Conservation (phyloP, 1,284 basidiomycete species). For the Chondrostereum purpureum region DNA sequence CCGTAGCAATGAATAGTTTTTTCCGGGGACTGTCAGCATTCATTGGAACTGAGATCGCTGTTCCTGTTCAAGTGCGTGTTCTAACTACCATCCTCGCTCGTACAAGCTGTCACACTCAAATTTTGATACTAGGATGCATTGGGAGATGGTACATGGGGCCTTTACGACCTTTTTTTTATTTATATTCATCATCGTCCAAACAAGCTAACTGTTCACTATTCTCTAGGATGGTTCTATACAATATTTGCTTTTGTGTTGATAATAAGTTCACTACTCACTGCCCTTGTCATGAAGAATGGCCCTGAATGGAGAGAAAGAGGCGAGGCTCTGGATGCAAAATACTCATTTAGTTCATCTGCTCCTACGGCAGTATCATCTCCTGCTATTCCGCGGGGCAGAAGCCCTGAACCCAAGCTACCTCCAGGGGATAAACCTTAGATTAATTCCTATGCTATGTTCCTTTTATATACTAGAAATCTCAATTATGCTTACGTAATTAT, state of each 20-base stretch:
- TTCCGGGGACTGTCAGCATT: conserved; percentile 70
- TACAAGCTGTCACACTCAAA: not conserved
- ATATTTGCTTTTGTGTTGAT: conserved; percentile 61
- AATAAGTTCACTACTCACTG: conserved; percentile 43
- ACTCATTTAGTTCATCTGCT: not conserved
- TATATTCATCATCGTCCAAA: too few species aligned
- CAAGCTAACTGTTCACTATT: not conserved
- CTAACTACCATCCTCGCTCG: not conserved
- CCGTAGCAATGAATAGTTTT: conserved; percentile 64
- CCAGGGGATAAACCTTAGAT: not conserved
- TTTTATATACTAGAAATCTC: not conserved
- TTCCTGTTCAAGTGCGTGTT: conserved; percentile 58
- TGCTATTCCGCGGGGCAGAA: not conserved
- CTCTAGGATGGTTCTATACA: conserved; percentile 65
- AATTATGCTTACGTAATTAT: not conserved
- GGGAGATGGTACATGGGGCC: conserved; percentile 26
- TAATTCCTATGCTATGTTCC: not conserved
- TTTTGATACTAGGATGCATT: conserved; percentile 26
- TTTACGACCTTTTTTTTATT: not conserved
- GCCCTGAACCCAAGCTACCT: not conserved
- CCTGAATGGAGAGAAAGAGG: conserved; percentile 34
- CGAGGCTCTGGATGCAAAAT: conserved; percentile 20
- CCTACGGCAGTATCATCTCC: not conserved
- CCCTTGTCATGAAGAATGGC: conserved; percentile 46
- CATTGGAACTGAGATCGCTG: conserved; percentile 61